phyloP scores from a whole-genome alignment of 768 basidiomycete species.

The Phylloporus scabripes region DNA sequence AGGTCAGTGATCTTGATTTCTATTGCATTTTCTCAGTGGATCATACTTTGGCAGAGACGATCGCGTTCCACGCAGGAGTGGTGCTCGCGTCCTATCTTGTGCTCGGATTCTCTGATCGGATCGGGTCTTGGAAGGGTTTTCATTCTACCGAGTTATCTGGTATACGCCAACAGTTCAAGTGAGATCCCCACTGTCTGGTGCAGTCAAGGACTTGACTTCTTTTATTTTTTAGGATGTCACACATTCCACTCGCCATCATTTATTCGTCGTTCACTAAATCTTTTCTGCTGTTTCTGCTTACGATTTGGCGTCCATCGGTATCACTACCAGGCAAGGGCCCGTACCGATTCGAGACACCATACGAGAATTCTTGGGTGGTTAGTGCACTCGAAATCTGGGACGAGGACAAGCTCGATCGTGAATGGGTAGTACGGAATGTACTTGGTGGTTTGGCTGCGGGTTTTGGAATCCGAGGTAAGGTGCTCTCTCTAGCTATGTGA shows the following conservation, averaged over 20 bases:
- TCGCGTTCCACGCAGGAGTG: constrained; percentile 69
- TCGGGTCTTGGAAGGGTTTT: constrained; percentile 25
- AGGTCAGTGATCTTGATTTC: constrained; percentile 35
- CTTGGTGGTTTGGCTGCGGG: constrained; percentile 85
- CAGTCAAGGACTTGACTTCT: not conserved
- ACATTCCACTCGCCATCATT: constrained; percentile 72
- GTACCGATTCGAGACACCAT: constrained; percentile 22
- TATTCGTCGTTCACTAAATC: constrained; percentile 83
- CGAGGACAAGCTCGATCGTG: constrained; percentile 70
- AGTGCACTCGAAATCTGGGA: constrained; percentile 54
- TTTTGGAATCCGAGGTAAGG: constrained; percentile 73
- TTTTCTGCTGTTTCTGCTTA: constrained; percentile 75
- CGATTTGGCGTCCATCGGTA: constrained; percentile 64
- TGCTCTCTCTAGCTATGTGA: not conserved
- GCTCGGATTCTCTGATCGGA: constrained; percentile 38
- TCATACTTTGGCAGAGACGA: constrained; percentile 49
- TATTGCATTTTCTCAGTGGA: not conserved
- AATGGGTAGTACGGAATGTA: constrained; percentile 80
- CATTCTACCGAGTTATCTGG: constrained; percentile 35
- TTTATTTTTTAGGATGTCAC: constrained; percentile 46
- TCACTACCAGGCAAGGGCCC: constrained; percentile 15
- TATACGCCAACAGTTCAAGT: constrained; percentile 62
- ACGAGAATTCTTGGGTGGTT: constrained; percentile 33
- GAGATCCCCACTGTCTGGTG: not conserved
- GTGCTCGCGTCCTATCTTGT: constrained; percentile 51